A percentile compares a stretch with the other conserved stretches of the same genome.
Evolutionary conservation across 805 yeast genomes (phyloP).

Genomic region (Ogataea corticis): DNA sequence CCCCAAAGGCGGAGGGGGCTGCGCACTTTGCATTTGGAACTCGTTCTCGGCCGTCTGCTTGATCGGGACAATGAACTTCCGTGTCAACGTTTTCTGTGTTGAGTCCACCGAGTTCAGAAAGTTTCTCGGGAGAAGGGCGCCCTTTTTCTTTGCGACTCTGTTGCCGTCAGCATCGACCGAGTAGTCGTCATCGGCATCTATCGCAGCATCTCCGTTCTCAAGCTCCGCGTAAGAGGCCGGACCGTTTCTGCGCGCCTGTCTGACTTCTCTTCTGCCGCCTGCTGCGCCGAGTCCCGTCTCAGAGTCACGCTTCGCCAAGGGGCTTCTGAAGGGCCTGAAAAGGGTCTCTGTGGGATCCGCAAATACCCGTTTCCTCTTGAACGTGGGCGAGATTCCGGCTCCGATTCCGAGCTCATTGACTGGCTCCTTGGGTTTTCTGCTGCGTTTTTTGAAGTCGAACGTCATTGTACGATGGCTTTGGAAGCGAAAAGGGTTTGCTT

Average conservation of each 20-base stretch:
- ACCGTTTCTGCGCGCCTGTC: constrained; percentile 33
- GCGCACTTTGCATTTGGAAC: constrained; percentile 26
- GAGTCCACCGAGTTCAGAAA: constrained; percentile 41
- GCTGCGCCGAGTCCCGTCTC: neutral
- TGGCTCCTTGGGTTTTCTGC: constrained; percentile 13
- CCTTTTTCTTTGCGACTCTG: constrained; percentile 42
- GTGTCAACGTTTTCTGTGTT: constrained; percentile 42
- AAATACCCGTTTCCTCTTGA: constrained; percentile 55
- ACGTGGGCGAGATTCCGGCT: constrained; percentile 60
- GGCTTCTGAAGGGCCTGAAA: constrained; percentile 70
- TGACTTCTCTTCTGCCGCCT: constrained; percentile 12
- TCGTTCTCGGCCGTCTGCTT: constrained; percentile 40
- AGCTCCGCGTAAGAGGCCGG: constrained; percentile 44
- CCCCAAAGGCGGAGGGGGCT: constrained; percentile 80
- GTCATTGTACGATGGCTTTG: neutral
- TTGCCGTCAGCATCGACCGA: constrained; percentile 30
- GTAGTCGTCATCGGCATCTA: neutral
- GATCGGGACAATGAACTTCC: constrained; percentile 65
- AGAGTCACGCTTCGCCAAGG: constrained; percentile 38
- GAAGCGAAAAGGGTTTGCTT: neutral
- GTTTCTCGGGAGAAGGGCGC: constrained; percentile 63
- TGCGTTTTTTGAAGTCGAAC: constrained; percentile 1
- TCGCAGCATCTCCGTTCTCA: constrained; percentile 23
- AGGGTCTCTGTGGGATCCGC: constrained; percentile 53
- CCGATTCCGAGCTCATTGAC: constrained; percentile 61